Percentiles rank a stretch among this genome's conserved stretches.
phyloP scores from a whole-genome alignment of 768 basidiomycete genomes.

The Imleria badia region DNA sequence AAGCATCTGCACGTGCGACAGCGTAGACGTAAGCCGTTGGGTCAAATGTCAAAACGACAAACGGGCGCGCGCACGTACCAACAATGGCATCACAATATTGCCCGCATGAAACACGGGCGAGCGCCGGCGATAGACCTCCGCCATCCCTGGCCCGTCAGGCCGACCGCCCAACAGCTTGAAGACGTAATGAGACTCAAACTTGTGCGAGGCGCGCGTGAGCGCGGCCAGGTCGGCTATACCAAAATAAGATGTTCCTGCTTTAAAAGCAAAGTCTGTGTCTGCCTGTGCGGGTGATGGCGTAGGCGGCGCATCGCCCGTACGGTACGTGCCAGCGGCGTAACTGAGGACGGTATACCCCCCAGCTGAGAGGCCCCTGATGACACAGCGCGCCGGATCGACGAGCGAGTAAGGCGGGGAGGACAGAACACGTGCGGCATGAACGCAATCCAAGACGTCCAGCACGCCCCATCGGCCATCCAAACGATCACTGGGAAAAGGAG shows the following conservation, averaged over 20 bases:
- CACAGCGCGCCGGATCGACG: not conserved
- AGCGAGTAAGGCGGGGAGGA: not conserved
- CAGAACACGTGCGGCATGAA: not conserved
- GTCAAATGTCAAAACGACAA: not conserved
- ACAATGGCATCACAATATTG: not conserved
- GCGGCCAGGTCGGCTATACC: not conserved
- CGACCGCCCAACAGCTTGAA: not conserved
- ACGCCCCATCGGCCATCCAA: slow-evolving; percentile 2
- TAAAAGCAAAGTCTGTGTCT: not conserved
- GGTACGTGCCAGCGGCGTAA: not conserved
- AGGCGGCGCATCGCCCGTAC: not conserved
- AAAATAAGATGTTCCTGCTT: not conserved
- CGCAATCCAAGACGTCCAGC: slow-evolving; percentile 1
- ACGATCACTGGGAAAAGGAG: not conserved
- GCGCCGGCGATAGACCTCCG: not conserved
- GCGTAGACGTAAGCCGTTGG: too few relatives aligned
- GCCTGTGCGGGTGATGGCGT: too few relatives aligned
- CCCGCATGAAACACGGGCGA: slow-evolving; percentile 2
- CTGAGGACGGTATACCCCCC: slow-evolving; percentile 3
- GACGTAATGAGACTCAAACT: slow-evolving; percentile 2
- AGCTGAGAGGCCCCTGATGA: not conserved
- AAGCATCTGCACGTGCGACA: not conserved
- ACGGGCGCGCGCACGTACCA: not conserved
- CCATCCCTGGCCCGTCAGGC: slow-evolving; percentile 2
- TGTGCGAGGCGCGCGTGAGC: not conserved